Percentiles rank a stretch among this genome's conserved stretches.
phyloP scores from a whole-genome alignment of 2,329 filamentous ascomycete species.

The Sphaerostilbella broomeana region DNA sequence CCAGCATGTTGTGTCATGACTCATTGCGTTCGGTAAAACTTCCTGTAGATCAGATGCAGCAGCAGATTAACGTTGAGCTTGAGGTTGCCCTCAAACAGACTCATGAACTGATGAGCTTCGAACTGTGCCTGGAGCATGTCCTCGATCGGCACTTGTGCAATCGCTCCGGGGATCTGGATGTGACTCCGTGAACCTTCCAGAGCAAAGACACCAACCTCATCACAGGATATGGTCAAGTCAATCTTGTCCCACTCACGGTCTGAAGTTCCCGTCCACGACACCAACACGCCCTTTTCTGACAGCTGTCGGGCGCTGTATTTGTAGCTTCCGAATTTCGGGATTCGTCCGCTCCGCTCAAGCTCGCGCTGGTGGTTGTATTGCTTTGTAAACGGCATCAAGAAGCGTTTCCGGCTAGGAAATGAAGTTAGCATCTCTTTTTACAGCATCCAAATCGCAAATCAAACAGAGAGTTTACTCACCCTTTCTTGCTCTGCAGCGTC shows the following conservation, averaged over 20 bases:
- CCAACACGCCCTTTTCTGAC: slow-evolving; percentile 87
- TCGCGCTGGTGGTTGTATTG: slow-evolving; percentile 99
- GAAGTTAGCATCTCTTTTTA: slow-evolving; percentile 13
- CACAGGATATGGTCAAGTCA: slow-evolving; percentile 89
- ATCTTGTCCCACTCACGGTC: slow-evolving; percentile 85
- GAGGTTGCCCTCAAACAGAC: slow-evolving; percentile 78
- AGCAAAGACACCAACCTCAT: slow-evolving; percentile 89
- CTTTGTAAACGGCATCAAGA: slow-evolving; percentile 93
- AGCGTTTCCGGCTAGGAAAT: slow-evolving; percentile 70
- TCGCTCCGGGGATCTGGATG: slow-evolving; percentile 93
- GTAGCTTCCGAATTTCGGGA: slow-evolving; percentile 95
- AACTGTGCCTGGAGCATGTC: slow-evolving; percentile 95
- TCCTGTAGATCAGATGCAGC: slow-evolving; percentile 95
- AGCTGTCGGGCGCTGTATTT: slow-evolving; percentile 91
- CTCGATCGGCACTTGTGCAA: slow-evolving; percentile 81
- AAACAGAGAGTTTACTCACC: slow-evolving; percentile 49
- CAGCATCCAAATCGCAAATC: neutral
- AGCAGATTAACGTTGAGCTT: slow-evolving; percentile 94
- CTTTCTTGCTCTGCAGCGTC: slow-evolving; percentile 94
- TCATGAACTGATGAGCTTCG: slow-evolving; percentile 94
- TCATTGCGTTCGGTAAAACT: slow-evolving; percentile 79
- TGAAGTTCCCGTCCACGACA: slow-evolving; percentile 79
- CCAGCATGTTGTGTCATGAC: no score
- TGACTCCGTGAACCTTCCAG: slow-evolving; percentile 85
- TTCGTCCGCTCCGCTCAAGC: slow-evolving; percentile 82